Base-by-base conservation (phyloP, 2,329 filamentous ascomycete genomes). In the Rasamsonia emersonii region DNA sequence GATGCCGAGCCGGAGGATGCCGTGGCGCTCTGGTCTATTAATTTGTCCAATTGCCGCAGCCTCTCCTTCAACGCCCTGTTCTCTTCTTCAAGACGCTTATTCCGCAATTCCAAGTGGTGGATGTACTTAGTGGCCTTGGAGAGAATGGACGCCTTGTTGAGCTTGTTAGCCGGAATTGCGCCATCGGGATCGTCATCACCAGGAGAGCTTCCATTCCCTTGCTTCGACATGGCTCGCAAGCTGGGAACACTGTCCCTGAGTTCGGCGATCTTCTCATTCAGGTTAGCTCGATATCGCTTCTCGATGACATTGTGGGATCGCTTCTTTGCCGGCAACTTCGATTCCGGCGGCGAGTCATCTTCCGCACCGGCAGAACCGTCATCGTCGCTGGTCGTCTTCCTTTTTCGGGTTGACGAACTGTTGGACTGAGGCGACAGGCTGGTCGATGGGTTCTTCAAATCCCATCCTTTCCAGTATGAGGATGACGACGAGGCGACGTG, bases 281-380 rank as follows among this genome's bases (percentile, higher is more conserved):
- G 70, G 51, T 96, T 96, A 33, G 85, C 94, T 48, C 89, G 79
- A 59, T 96, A 96, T 44, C 89, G 71, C 70, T 95, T 96, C 64
- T 96, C 89, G 41, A 96, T 95, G 72, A 96, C 91, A 59, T 95
- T 96, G 62, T 96, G 89, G 2, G 89, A 86, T 18, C 88, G 93
- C 70, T 95, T 95, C 70, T 94, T 95, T 51, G 67, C 48, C 70
- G 77, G 46, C 67, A 75, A 68, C 9, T 79, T 61, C 18, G 38
- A 21, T 23, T 49, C 47, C 2, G 46, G 42, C 4, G 39, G 30
- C 5, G 75, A 29, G 14, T 77, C 70, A 4, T 71, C 67, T 9
- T 60, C 59, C 24, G 59, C 58, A 50, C 50, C 41, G 1, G 43
- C 46, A 4, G 47, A 49, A 10, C 48, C 44, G 35, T 51, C 48